A percentile compares a stretch with the other conserved stretches of the same genome.
Conservation (phyloP, 23 red algal species). For the Gracilaria domingensis region DNA sequence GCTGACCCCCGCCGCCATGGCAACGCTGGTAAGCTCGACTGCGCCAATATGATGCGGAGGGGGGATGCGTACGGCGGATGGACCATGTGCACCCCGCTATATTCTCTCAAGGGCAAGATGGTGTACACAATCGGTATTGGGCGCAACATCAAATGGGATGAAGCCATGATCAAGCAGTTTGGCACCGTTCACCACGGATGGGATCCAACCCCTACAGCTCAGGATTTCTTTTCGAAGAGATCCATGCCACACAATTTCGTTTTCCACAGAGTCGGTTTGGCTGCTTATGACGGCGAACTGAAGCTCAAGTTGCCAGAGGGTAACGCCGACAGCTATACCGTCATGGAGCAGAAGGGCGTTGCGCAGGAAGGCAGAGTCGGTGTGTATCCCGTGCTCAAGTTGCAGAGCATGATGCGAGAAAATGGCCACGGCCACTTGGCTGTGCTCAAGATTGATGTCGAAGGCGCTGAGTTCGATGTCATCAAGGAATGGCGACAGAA, state of each 20-base stretch:
- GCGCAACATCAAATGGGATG: conserved; percentile 77
- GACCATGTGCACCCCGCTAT: conserved; percentile 47
- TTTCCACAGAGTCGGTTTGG: conserved; percentile 71
- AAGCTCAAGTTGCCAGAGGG: conserved; percentile 67
- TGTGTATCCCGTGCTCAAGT: conserved; percentile 46
- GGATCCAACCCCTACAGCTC: conserved; percentile 72
- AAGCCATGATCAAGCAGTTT: conserved; percentile 59
- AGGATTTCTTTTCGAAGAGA: conserved; percentile 41
- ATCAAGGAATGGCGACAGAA: conserved; percentile 25
- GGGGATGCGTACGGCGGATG: conserved; percentile 71
- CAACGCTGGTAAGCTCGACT: not conserved
- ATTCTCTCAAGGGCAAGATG: conserved; percentile 41
- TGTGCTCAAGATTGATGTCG: conserved; percentile 77
- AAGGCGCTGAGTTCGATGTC: conserved; percentile 79
- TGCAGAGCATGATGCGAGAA: conserved; percentile 50
- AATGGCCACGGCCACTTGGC: conserved; percentile 35
- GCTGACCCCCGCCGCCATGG: not conserved
- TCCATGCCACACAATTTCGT: conserved; percentile 38
- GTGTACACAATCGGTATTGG: conserved; percentile 77
- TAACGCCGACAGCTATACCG: conserved; percentile 67
- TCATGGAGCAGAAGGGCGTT: conserved; percentile 40
- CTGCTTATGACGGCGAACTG: conserved; percentile 51
- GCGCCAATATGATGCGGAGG: not conserved
- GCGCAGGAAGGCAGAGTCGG: conserved; percentile 52
- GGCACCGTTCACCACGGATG: conserved; percentile 67